Evolutionary conservation across 441 rosid species (phyloP).

Genomic region (Brassica balearica): DNA sequence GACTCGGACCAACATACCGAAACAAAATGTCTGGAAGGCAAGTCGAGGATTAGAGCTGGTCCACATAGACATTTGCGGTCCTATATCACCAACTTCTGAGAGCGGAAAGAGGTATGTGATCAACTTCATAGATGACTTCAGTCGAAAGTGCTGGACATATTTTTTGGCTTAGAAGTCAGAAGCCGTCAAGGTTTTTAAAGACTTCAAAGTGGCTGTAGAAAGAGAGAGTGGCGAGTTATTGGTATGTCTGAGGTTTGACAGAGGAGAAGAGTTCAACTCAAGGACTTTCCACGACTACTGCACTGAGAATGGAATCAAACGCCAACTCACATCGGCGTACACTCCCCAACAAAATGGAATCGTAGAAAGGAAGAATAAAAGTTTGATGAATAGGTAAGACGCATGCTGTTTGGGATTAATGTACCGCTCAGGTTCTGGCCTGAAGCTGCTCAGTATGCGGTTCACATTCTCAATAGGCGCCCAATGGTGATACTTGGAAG

Average conservation of each 20-base stretch:
- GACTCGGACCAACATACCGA: not conserved
- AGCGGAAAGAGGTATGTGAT: not conserved
- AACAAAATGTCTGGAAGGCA: not conserved
- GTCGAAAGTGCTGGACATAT: not conserved
- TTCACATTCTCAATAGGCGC: not conserved
- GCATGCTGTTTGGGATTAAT: not conserved
- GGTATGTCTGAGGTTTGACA: not conserved
- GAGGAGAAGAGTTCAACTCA: not conserved
- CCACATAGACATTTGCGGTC: not conserved
- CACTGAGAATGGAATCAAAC: not conserved
- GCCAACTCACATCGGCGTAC: not conserved
- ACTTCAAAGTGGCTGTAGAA: not conserved
- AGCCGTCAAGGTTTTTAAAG: not conserved
- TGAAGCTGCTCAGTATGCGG: not conserved
- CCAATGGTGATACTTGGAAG: not conserved
- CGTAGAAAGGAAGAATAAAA: not conserved
- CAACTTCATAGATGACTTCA: not conserved
- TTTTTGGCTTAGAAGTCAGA: not conserved
- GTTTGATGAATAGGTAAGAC: not conserved
- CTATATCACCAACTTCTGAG: not conserved
- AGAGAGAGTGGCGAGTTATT: not conserved
- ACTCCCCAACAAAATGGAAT: not conserved
- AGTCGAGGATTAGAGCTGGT: not conserved
- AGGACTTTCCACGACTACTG: not conserved
- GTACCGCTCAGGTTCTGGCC: not conserved